phyloP scores from a whole-genome alignment of 1,284 basidiomycete genomes.

The Ceratobasidium sp. region DNA sequence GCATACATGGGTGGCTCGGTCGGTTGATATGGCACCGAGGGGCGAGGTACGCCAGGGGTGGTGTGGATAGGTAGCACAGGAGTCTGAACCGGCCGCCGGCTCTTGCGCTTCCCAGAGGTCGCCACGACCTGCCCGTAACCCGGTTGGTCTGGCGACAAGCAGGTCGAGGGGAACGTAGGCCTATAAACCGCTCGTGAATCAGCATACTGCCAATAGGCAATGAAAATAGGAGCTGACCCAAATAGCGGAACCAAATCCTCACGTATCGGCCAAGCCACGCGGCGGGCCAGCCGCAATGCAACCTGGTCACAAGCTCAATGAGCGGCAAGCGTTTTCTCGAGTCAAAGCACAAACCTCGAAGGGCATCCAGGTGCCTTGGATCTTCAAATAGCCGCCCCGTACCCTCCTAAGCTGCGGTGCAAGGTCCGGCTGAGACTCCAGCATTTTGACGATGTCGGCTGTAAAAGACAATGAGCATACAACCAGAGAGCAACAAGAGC shows the following conservation, averaged over 20 bases:
- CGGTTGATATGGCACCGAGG: conserved; percentile 24
- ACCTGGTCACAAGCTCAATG: conserved; percentile 57
- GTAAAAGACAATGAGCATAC: conserved; percentile 44
- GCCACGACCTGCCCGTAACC: conserved; percentile 82
- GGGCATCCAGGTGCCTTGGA: conserved; percentile 90
- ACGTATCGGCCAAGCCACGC: conserved; percentile 89
- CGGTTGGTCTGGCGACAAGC: conserved; percentile 80
- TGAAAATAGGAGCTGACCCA: conserved; percentile 62
- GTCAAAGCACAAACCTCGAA: conserved; percentile 69
- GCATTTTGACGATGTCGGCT: conserved; percentile 91
- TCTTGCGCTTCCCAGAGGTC: conserved; percentile 56
- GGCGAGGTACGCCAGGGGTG: conserved; percentile 7
- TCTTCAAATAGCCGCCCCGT: conserved; percentile 86
- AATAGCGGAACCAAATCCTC: conserved; percentile 84
- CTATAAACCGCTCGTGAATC: conserved; percentile 49
- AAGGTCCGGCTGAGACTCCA: conserved; percentile 86
- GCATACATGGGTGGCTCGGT: conserved; percentile 39
- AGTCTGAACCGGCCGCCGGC: conserved; percentile 36
- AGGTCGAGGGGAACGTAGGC: conserved; percentile 76
- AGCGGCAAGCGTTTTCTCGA: not conserved
- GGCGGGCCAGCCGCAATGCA: conserved; percentile 77
- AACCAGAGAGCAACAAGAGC: conserved; percentile 35
- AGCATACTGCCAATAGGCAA: conserved; percentile 15
- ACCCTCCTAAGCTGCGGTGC: conserved; percentile 81
- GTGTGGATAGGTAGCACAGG: conserved; percentile 33